A percentile compares a stretch with the other conserved stretches of the same genome.
phyloP scores from a whole-genome alignment of 1,284 basidiomycete genomes.

The Boletus austroedulis region DNA sequence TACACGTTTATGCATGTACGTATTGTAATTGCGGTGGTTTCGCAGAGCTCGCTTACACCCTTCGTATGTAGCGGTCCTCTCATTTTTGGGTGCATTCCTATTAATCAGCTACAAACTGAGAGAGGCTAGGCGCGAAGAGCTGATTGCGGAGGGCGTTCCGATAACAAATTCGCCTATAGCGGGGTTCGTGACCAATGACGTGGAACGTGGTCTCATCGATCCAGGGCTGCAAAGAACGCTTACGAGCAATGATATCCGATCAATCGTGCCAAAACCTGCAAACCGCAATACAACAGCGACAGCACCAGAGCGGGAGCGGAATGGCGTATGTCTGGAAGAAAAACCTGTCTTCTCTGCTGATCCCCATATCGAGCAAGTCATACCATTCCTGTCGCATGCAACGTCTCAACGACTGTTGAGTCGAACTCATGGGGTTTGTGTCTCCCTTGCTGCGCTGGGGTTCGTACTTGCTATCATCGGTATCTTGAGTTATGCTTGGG shows the following conservation, averaged over 20 bases:
- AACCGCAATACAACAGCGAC: neutral
- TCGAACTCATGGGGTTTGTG: conserved; percentile 49
- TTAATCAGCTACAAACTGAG: conserved; percentile 54
- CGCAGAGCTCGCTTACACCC: neutral
- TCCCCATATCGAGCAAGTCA: conserved; percentile 47
- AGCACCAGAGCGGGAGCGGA: neutral
- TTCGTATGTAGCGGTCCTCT: conserved; percentile 46
- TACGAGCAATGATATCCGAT: neutral
- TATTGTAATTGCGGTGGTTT: neutral
- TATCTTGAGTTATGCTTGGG: conserved; percentile 52
- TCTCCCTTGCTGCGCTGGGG: conserved; percentile 48
- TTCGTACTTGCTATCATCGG: conserved; percentile 51
- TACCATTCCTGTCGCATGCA: conserved; percentile 31
- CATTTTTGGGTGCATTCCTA: conserved; percentile 57
- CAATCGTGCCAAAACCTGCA: neutral
- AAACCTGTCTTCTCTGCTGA: conserved; percentile 39
- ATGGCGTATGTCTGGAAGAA: conserved; percentile 6
- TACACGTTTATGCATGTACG: conserved; percentile 54
- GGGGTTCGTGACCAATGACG: conserved; percentile 7
- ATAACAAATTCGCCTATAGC: conserved; percentile 21
- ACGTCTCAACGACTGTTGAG: conserved; percentile 47
- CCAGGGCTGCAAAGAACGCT: neutral
- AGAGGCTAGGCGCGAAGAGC: conserved; percentile 47
- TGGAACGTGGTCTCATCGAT: conserved; percentile 12
- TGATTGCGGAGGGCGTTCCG: conserved; percentile 30